These are phyloP conservation scores for Amanita subjunquillea DNA, from an alignment of 768 basidiomycete genomes.

Conservation along the genomic window DNA sequence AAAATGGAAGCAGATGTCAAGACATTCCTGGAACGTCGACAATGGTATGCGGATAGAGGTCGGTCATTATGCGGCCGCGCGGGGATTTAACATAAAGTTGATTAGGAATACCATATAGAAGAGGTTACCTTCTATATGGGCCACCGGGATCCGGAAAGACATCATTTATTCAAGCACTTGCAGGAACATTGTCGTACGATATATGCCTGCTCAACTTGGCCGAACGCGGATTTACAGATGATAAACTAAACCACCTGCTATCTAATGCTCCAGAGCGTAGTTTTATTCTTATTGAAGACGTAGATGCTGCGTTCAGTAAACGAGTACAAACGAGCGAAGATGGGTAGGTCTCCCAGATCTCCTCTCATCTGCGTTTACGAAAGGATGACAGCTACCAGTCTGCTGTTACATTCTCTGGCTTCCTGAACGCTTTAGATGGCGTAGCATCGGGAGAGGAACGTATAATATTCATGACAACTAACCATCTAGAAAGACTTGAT, in stretches of 20 bases:
- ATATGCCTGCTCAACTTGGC: constrained; percentile 94
- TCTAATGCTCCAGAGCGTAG: constrained; percentile 90
- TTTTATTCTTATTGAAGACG: constrained; percentile 93
- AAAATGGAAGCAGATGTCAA: constrained; percentile 72
- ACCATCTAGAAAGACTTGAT: constrained; percentile 83
- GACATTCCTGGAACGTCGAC: constrained; percentile 70
- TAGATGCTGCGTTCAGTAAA: constrained; percentile 95
- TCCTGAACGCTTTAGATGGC: constrained; percentile 93
- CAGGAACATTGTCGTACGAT: constrained; percentile 87
- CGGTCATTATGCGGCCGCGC: constrained; percentile 13
- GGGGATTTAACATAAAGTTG: constrained; percentile 5
- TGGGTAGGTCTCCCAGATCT: constrained; percentile 48
- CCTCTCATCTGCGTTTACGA: constrained; percentile 1
- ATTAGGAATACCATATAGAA: constrained; percentile 89
- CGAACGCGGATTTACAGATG: constrained; percentile 91
- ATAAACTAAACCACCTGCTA: constrained; percentile 88
- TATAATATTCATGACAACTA: constrained; percentile 99
- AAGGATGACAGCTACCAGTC: constrained; percentile 69
- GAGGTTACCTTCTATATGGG: constrained; percentile 91
- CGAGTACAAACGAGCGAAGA: constrained; percentile 86
- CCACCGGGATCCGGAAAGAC: constrained; percentile 98
- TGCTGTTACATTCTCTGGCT: constrained; percentile 94
- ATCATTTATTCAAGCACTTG: constrained; percentile 96
- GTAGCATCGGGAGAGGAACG: constrained; percentile 97
- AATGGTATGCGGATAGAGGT: constrained; percentile 98